Conservation (phyloP, 257 asterid genomes). For the Solanum chaucha region DNA sequence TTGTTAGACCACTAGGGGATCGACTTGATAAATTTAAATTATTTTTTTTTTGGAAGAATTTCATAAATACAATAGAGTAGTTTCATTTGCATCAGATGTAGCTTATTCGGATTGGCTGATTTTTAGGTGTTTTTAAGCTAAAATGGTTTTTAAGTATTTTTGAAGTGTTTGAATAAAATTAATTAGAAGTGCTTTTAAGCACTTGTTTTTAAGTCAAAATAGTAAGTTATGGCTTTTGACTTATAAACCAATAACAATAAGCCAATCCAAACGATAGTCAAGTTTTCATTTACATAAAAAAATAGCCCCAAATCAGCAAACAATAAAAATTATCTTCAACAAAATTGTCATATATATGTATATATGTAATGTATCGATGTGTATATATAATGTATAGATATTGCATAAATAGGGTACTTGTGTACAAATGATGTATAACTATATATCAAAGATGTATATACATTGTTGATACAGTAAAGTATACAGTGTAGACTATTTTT, state of each 20-base stretch:
- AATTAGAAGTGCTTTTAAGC: neutral
- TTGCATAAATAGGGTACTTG: neutral
- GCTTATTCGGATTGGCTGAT: neutral
- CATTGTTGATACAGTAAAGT: neutral
- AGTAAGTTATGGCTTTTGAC: neutral
- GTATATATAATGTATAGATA: no score
- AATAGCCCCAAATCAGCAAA: neutral
- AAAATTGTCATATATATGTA: neutral
- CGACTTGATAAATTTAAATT: no score
- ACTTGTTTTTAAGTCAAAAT: no score
- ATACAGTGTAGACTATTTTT: neutral
- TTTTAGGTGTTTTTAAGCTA: neutral
- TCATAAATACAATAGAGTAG: neutral
- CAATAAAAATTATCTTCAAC: neutral
- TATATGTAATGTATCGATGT: no score
- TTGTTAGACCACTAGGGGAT: no score
- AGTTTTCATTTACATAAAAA: neutral
- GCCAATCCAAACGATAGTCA: neutral
- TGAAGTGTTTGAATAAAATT: no score
- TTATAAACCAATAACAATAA: neutral
- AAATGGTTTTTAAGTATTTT: no score
- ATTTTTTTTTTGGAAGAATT: no score
- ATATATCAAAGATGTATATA: neutral
- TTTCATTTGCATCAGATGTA: neutral
- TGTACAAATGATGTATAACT: neutral